Evolutionary conservation across 2,329 filamentous ascomycete species (phyloP), one percentile per base, ranked within the genome.

Genomic region (Xylaria digitata): DNA sequence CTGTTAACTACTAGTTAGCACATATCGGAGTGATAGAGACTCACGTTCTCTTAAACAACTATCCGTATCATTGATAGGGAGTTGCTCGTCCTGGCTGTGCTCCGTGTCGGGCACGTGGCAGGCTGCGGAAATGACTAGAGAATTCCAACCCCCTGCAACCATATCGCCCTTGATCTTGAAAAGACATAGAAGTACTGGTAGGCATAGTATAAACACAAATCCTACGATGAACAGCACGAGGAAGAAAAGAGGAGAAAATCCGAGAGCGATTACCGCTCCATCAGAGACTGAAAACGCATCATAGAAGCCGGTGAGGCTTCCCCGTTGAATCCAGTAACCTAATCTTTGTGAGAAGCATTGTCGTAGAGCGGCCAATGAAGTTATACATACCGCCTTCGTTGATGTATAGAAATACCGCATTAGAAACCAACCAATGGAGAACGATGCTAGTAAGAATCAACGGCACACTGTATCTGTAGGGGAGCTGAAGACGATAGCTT

Each of bases 401-500:
- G 17, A 45, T 17, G 17, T 32, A 56, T 1, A 62, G 11, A 49
- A 50, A 63, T 34, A 57, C 6, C 1, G 60, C 32, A 23, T 57
- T 63, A 3, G 61, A 60, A 30, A 48, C 23, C 1, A 64, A 2
- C 54, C 54, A 60, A 54, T 60, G 55, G 3, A 60, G 23, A 15
- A 3, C 6, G 6, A 40, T 34, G n/a, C 55, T 65, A 2, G 48
- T 54, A 15, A 32, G 2, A 43, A 65, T 52, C 3, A 65, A 32
- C 1, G 63, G 58, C 0, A 62, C 5, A 23, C 63, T 57, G 6
- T 50, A 9, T 17, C 19, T 43, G 15, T 66, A 66, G 2, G 63
- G 63, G 7, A 66, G 32, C 40, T 66, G 63, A 2, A 66, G 37
- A 13, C 63, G 58, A 40, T 66, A 66, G 34, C 3, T 62, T 4